These are phyloP conservation scores for Sanghuangporus sanghuang DNA, from an alignment of 1,284 basidiomycete species.

Conservation along the genomic window DNA sequence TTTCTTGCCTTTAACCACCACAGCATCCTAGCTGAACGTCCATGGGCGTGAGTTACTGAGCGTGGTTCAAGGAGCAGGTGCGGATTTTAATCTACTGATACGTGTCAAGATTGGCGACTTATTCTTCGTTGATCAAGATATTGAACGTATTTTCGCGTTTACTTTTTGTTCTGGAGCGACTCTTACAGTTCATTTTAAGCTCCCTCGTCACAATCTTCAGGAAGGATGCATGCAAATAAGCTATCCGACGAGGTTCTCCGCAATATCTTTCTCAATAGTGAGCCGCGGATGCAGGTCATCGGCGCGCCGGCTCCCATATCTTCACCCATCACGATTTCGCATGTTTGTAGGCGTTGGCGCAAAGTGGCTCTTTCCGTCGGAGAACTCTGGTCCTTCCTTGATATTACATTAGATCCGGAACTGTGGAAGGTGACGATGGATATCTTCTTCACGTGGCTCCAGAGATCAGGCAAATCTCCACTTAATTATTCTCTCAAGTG, in stretches of 20 bases:
- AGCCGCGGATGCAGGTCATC: neutral
- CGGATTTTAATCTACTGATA: no score
- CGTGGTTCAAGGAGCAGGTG: no score
- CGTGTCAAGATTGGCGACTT: no score
- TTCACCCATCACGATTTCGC: neutral
- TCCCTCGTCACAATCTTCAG: neutral
- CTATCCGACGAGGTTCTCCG: neutral
- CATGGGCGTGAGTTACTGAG: no score
- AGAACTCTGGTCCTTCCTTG: neutral
- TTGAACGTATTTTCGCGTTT: no score
- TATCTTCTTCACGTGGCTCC: neutral
- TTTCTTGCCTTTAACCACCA: no score
- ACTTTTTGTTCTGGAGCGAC: no score
- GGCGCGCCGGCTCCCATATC: neutral
- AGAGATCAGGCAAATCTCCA: neutral
- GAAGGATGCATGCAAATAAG: neutral
- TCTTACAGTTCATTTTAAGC: no score
- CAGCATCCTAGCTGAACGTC: no score
- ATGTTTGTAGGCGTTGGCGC: neutral
- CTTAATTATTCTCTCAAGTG: neutral
- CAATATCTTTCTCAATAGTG: neutral
- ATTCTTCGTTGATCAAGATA: no score
- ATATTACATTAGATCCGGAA: neutral
- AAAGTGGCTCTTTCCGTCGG: neutral
- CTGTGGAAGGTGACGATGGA: neutral